A percentile compares a stretch with the other conserved stretches of the same genome.
phyloP scores from a whole-genome alignment of 306 rosid genomes.

The Ceratonia siliqua region DNA sequence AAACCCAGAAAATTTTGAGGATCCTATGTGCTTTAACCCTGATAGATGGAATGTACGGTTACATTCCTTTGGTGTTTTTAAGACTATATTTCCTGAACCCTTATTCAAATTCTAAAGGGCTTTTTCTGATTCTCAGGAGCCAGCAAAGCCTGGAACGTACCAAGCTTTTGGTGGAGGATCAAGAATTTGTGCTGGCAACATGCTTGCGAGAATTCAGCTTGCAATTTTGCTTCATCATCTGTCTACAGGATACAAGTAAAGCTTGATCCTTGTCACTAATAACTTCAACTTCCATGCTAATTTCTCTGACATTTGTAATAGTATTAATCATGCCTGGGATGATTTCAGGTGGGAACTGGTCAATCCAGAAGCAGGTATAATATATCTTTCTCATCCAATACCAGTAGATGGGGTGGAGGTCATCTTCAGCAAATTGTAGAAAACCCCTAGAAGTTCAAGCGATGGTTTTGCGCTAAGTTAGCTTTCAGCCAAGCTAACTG shows the following conservation, averaged over 20 bases:
- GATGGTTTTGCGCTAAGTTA: too few relatives aligned
- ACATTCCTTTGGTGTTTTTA: not conserved
- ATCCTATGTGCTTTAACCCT: slow-evolving; percentile 36
- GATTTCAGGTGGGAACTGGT: slow-evolving; percentile 45
- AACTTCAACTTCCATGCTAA: not conserved
- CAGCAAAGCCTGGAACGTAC: slow-evolving; percentile 35
- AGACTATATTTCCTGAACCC: not conserved
- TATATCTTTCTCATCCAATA: slow-evolving; percentile 43
- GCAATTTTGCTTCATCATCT: slow-evolving; percentile 48
- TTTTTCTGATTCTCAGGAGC: slow-evolving; percentile 17
- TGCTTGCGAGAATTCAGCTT: slow-evolving; percentile 46
- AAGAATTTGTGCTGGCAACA: slow-evolving; percentile 54
- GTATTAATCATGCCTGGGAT: not conserved
- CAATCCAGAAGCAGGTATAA: slow-evolving; percentile 32
- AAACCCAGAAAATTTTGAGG: slow-evolving; percentile 20
- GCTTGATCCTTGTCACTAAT: not conserved
- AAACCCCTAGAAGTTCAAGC: not conserved
- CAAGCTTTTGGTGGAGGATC: slow-evolving; percentile 45
- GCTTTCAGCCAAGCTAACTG: too few relatives aligned
- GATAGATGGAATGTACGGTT: slow-evolving; percentile 35
- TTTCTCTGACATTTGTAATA: not conserved
- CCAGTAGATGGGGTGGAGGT: slow-evolving; percentile 40
- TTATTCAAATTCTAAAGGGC: not conserved
- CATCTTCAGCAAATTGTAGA: slow-evolving; percentile 37
- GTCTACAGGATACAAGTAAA: slow-evolving; percentile 45